Base-by-base conservation (phyloP, 2,329 filamentous ascomycete genomes). In the Penicillium sp. region DNA sequence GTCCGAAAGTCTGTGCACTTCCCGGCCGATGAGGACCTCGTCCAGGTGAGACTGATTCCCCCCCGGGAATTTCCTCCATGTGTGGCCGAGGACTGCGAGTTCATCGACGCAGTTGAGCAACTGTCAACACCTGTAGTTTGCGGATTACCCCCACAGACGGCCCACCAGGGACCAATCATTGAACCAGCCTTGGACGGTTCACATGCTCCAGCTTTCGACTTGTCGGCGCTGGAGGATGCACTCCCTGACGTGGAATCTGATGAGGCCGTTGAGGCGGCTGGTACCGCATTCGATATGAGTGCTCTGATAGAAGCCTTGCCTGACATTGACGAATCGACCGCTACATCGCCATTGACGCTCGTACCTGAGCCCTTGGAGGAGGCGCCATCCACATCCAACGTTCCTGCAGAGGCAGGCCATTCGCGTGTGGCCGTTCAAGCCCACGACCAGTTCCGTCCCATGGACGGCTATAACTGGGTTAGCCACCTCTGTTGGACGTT, bases 1-100 rank as follows among this genome's bases (percentile, higher is more conserved):
- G 42, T 39, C 13, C 33, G 42, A 27, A 45, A 45, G 27, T 19
- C 33, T 6, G 42, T 45, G 4, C 42, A 30, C 18, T 45, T 45
- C 42, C 42, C 42, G 1, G 42, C 38, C 4, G 42, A 39, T 3
- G 13, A 38, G 9, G 9, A 12, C 16, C 28, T 7, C 13, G 33
- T 38, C 1, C 29, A 30, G 29, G 29, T 30, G 29, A 22, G 19
- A 22, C 19, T 22, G 3, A 22, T 22, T 22, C 19, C 19, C 3
- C 3, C 19, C 19, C 3, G 19, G 19, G 19, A 22, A 3, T 22
- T 5, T 22, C 19, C 19, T 3, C 19, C 19, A 3, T 22, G 19
- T 22, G 19, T 3, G 19, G 19, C 19, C 5, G 19, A 22, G 5
- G 19, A 22, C 19, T 3, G 3, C 19, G 19, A 5, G n/a, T n/a